Evolutionary conservation across 345 rosid genomes (phyloP), one percentile per base, ranked within the genome.

Genomic region (Streptanthus diversifolius): DNA sequence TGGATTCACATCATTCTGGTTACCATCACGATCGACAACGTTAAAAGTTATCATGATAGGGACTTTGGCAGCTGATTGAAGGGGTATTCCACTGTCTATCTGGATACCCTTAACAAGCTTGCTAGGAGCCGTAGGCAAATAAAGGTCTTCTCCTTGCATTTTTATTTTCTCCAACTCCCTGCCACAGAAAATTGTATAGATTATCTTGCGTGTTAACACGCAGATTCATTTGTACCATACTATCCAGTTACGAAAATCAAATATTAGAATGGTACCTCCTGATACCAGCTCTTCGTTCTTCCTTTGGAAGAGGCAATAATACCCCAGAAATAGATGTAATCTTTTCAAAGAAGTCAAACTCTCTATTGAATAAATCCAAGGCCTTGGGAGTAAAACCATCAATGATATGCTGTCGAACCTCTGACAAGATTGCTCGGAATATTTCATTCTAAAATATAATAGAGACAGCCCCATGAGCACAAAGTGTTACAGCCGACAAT

Each of bases 31-130:
- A 83, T 95, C 98, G 56, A 86, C 79, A 68, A 95, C 99, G 77
- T 95, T 79, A 85, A 95, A 95, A 56, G 93, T 84, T 54, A 92
- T 86, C 96, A 95, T 85, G 57, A 95, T 91, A 75, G 99, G 99
- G 70, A 95, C 99, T 80, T 95, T 95, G 32, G 97, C 99, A 5
- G 99, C 99, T 15, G 99, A 95, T 41, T 95, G 99, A 47, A 95
- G 81, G 8, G 98, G 99, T 85, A 95, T 95, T 73, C 99, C 99
- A 82, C 99, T 95, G 78, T 92, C 97, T 64, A 86, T 87, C 21
- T 64, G 87, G 60, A 95, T 90, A 63, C 97, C 96, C 81, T 86
- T 85, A 32, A 95, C 98, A 77, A 95, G 90, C 84, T 88, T 91
- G 80, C 37, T 86, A 19, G 90, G 86, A 71, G 99, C 99, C 15